These are phyloP conservation scores for Aspergillus tamarii DNA, from an alignment of 2,329 filamentous ascomycete species.

Conservation along the genomic window DNA sequence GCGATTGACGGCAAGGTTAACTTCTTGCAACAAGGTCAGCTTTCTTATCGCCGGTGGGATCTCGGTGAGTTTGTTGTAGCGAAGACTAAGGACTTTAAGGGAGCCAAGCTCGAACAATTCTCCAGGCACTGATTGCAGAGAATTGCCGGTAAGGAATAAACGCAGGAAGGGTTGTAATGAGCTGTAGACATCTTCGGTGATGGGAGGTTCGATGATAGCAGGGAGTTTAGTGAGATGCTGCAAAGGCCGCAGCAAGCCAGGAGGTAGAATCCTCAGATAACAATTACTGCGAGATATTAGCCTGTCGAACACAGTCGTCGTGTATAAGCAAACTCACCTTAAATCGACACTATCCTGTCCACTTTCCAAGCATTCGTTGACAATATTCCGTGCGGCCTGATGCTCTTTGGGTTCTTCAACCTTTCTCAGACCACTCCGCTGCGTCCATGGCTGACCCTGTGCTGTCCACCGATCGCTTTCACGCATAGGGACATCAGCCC, in stretches of 20 bases:
- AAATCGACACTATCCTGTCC: conserved; percentile 50
- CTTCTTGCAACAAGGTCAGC: conserved; percentile 45
- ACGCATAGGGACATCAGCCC: not conserved
- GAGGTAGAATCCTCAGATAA: conserved; percentile 34
- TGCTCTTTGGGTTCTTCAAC: conserved; percentile 40
- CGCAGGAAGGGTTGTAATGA: conserved; percentile 47
- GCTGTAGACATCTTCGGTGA: conserved; percentile 41
- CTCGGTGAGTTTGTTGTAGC: conserved; percentile 48
- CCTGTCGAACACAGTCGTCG: not conserved
- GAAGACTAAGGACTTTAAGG: conserved; percentile 49
- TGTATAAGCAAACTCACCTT: conserved; percentile 37
- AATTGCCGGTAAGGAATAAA: conserved; percentile 49
- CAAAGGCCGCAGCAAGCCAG: conserved; percentile 39
- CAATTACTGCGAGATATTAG: conserved; percentile 30
- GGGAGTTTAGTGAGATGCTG: conserved; percentile 47
- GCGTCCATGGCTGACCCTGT: conserved; percentile 9
- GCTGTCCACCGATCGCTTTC: not conserved
- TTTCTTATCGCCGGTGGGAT: conserved; percentile 47
- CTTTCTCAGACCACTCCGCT: conserved; percentile 24
- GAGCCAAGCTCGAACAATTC: conserved; percentile 47
- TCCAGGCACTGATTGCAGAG: conserved; percentile 38
- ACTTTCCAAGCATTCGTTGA: conserved; percentile 47
- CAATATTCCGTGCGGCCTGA: conserved; percentile 38
- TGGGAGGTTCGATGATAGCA: conserved; percentile 33
- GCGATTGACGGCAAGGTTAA: conserved; percentile 51